Evolutionary conservation across 1,284 basidiomycete species (phyloP).

Genomic region (Naganishia sp.): DNA sequence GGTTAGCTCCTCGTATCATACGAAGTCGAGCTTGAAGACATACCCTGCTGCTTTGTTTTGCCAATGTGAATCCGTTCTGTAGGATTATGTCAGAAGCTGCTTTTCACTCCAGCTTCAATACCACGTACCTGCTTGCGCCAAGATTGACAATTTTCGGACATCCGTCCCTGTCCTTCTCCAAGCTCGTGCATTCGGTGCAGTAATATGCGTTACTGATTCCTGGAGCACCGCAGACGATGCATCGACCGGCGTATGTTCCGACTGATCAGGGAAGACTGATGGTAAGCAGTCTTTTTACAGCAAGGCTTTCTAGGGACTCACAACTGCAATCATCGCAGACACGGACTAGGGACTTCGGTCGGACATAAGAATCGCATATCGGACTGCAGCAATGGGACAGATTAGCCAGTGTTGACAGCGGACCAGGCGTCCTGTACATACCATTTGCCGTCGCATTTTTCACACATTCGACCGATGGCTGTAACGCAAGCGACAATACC

Average conservation of each 20-base stretch:
- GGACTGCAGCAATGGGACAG: conserved; percentile 62
- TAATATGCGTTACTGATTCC: conserved; percentile 98
- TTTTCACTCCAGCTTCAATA: not conserved
- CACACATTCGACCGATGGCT: conserved; percentile 96
- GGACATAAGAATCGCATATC: conserved; percentile 98
- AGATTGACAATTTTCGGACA: conserved; percentile 96
- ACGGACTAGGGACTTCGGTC: conserved; percentile 94
- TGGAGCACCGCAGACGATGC: conserved; percentile 96
- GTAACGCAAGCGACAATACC: not conserved
- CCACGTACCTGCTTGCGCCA: conserved; percentile 31
- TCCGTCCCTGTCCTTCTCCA: conserved; percentile 97
- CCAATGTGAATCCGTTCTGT: conserved; percentile 24
- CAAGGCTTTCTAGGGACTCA: conserved; percentile 36
- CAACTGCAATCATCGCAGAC: conserved; percentile 99
- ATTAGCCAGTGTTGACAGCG: not conserved
- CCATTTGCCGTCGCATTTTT: conserved; percentile 99
- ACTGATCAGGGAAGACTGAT: conserved; percentile 49
- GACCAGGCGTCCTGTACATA: conserved; percentile 53
- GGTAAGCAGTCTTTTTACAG: not conserved
- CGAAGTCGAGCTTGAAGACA: not conserved
- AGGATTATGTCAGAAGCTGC: not conserved
- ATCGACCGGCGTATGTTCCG: conserved; percentile 93
- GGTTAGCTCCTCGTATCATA: not conserved
- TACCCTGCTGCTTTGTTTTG: conserved; percentile 22
- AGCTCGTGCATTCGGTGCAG: conserved; percentile 90